Percentiles rank a stretch among this genome's conserved stretches.
phyloP scores from a whole-genome alignment of 1,284 basidiomycete genomes.

The Leccinum fallax region DNA sequence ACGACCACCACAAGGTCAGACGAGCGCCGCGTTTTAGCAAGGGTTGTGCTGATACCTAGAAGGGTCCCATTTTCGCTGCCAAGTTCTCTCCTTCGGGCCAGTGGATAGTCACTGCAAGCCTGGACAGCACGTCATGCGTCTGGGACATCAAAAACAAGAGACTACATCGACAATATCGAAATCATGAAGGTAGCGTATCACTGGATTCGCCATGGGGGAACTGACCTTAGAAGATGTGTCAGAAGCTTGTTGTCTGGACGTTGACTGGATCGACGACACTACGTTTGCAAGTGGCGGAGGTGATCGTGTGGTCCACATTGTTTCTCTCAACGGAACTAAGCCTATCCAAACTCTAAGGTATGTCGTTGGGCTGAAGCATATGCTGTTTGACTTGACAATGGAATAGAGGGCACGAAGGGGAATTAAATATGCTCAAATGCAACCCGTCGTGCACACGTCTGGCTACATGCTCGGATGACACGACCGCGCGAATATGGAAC shows the following conservation, averaged over 20 bases:
- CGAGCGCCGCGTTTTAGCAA: neutral
- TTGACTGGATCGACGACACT: slow-evolving; percentile 76
- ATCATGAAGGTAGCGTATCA: slow-evolving; percentile 58
- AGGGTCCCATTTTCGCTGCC: slow-evolving; percentile 78
- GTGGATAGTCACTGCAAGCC: slow-evolving; percentile 70
- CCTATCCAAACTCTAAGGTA: slow-evolving; percentile 62
- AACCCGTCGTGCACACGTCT: slow-evolving; percentile 65
- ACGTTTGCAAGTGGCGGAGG: slow-evolving; percentile 77
- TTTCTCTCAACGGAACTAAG: slow-evolving; percentile 51
- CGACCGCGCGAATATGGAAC: slow-evolving; percentile 76
- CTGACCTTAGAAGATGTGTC: slow-evolving; percentile 18
- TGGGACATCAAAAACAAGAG: slow-evolving; percentile 74
- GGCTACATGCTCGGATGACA: slow-evolving; percentile 81
- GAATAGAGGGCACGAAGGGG: slow-evolving; percentile 69
- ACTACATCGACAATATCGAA: slow-evolving; percentile 61
- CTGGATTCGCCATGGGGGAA: neutral
- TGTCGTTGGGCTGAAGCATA: slow-evolving; percentile 27
- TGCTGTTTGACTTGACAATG: slow-evolving; percentile 13
- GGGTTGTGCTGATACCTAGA: slow-evolving; percentile 26
- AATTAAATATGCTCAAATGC: slow-evolving; percentile 78
- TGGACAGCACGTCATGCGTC: slow-evolving; percentile 74
- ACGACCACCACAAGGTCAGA: slow-evolving; percentile 64
- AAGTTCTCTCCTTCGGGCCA: slow-evolving; percentile 71
- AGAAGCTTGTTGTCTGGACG: slow-evolving; percentile 73
- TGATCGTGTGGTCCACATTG: slow-evolving; percentile 64